Percentiles rank a stretch among this genome's conserved stretches.
Conservation (phyloP, 495 filamentous ascomycete genomes). For the Penicillium pulvis region DNA sequence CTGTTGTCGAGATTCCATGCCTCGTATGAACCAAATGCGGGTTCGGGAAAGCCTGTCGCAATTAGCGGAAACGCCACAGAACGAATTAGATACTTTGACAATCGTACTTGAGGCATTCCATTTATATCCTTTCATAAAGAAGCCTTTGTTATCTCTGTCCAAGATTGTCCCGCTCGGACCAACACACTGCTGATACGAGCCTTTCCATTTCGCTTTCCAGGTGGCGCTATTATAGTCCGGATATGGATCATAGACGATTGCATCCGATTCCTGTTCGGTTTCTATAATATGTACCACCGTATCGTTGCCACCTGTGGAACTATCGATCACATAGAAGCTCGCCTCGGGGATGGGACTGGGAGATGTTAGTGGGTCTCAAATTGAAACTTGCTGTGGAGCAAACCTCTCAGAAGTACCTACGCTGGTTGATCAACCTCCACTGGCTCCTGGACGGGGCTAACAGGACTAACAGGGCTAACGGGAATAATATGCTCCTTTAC, state of each 20-base stretch:
- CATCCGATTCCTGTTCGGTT: neutral
- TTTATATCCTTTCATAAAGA: neutral
- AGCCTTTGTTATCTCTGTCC: neutral
- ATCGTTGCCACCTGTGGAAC: neutral
- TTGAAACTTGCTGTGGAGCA: neutral
- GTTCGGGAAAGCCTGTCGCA: slow-evolving; percentile 32
- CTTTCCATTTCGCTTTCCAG: slow-evolving; percentile 4
- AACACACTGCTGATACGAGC: neutral
- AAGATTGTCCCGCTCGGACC: neutral
- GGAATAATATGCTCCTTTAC: neutral
- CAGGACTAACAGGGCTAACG: neutral
- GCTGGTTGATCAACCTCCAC: neutral
- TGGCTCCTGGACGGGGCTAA: neutral
- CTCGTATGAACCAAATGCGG: slow-evolving; percentile 47
- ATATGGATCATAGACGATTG: slow-evolving; percentile 1
- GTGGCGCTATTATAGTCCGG: slow-evolving; percentile 1
- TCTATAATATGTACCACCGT: neutral
- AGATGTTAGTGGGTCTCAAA: neutral
- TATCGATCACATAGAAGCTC: neutral
- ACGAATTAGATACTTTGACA: neutral
- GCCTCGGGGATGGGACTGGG: neutral
- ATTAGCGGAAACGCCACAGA: neutral
- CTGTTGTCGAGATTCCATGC: slow-evolving; percentile 40
- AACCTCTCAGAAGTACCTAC: neutral
- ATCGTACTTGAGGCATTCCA: slow-evolving; percentile 1